phyloP scores from a whole-genome alignment of 305 asterid species.

The Fraxinus paxiana region DNA sequence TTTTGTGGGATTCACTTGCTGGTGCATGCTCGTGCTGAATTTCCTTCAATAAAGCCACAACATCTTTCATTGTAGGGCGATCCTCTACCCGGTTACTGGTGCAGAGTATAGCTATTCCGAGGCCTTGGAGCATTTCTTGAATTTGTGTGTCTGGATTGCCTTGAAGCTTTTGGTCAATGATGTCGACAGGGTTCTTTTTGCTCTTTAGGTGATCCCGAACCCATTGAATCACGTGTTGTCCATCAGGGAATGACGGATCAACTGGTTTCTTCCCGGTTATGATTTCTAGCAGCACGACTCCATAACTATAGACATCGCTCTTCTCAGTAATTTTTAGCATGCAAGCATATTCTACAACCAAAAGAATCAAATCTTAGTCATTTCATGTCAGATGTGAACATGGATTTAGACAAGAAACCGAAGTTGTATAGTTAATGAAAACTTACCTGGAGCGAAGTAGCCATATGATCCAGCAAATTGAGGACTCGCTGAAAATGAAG shows the following conservation, averaged over 20 bases:
- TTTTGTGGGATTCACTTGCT: conserved; percentile 50
- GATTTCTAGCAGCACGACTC: conserved; percentile 75
- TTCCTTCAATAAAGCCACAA: conserved; percentile 74
- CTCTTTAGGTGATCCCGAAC: conserved; percentile 64
- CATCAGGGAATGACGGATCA: conserved; percentile 74
- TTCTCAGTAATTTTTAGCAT: conserved; percentile 76
- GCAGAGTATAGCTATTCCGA: conserved; percentile 76
- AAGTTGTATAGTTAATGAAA: neutral
- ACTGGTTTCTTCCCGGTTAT: conserved; percentile 77
- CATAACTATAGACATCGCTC: conserved; percentile 82
- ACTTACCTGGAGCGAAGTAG: conserved; percentile 88
- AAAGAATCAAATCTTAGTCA: conserved; percentile 2
- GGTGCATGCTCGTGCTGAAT: conserved; percentile 54
- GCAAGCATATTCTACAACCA: conserved; percentile 65
- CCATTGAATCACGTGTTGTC: conserved; percentile 78
- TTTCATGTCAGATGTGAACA: neutral
- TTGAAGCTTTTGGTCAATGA: conserved; percentile 65
- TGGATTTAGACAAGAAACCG: neutral
- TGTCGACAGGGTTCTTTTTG: conserved; percentile 60
- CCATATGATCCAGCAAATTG: conserved; percentile 96
- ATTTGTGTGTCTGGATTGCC: conserved; percentile 76
- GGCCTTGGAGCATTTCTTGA: conserved; percentile 90
- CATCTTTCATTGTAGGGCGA: conserved; percentile 88
- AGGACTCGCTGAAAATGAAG: conserved; percentile 48
- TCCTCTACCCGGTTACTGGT: conserved; percentile 72